A percentile compares a stretch with the other conserved stretches of the same genome.
These are phyloP conservation scores for Rhynchosporium graminicola DNA, from an alignment of 2,329 filamentous ascomycete species.

Conservation along the genomic window DNA sequence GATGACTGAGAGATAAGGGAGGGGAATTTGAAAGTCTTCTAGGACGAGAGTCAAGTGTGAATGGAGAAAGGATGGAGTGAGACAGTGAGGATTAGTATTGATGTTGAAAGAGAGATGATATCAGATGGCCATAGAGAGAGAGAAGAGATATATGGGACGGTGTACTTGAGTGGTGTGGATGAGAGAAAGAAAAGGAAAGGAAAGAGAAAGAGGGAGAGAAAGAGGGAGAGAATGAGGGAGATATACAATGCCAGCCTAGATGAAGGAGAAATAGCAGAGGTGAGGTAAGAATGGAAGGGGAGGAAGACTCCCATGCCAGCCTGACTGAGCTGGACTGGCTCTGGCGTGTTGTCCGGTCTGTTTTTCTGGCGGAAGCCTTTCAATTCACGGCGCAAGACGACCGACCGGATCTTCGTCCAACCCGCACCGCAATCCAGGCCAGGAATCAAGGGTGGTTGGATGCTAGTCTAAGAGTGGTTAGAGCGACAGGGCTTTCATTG, in stretches of 20 bases:
- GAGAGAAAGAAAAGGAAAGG: slow-evolving; percentile 18
- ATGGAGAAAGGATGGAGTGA: slow-evolving; percentile 12
- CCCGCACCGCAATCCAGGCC: background rate
- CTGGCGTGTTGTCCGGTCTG: background rate
- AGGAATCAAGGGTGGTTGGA: slow-evolving; percentile 11
- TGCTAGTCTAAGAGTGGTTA: slow-evolving; percentile 3
- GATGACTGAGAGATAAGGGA: slow-evolving; percentile 13
- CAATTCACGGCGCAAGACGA: background rate
- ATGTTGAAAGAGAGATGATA: slow-evolving; percentile 4
- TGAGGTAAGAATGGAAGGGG: slow-evolving; percentile 8
- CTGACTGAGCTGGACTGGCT: background rate
- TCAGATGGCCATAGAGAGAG: slow-evolving; percentile 10
- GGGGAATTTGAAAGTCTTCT: background rate
- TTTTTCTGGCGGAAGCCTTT: background rate
- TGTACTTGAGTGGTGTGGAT: slow-evolving; percentile 26
- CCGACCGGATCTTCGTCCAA: background rate
- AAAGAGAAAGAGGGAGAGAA: slow-evolving; percentile 1
- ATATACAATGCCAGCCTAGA: slow-evolving; percentile 16
- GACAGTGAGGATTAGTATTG: background rate
- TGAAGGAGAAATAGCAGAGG: slow-evolving; percentile 14
- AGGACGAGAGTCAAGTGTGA: slow-evolving; percentile 18
- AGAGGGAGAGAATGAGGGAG: too few species aligned
- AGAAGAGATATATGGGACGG: slow-evolving; percentile 16
- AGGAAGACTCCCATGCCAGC: slow-evolving; percentile 7
- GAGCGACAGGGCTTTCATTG: background rate